Evolutionary conservation across 1,284 basidiomycete genomes (phyloP).

Genomic region (Ceratobasidium sp.): DNA sequence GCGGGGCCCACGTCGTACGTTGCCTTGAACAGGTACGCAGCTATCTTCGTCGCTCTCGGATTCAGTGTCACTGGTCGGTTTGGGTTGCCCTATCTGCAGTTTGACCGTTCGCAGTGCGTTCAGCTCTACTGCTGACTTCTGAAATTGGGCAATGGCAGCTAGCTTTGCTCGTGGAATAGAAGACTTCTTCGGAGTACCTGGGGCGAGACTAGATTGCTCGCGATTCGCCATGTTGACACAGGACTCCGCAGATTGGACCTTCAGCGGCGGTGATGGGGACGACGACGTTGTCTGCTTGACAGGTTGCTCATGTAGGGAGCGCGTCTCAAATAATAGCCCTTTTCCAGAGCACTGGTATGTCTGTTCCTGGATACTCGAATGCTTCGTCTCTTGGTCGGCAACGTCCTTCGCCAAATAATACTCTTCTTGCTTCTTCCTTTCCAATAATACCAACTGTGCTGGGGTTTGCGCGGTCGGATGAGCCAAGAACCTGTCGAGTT

Average conservation of each 20-base stretch:
- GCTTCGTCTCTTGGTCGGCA: neutral
- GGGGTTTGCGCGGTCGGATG: neutral
- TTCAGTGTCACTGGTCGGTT: conserved; percentile 13
- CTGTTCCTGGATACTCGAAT: too few relatives aligned
- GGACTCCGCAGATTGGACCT: too few relatives aligned
- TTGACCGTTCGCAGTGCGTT: conserved; percentile 8
- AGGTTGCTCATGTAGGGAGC: neutral
- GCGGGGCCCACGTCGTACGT: neutral
- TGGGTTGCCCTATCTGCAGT: conserved; percentile 15
- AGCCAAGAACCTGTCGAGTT: neutral
- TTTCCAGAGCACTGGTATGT: neutral
- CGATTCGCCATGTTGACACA: neutral
- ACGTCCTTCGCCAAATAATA: neutral
- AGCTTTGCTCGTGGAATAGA: conserved; percentile 7
- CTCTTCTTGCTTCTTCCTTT: conserved; percentile 1
- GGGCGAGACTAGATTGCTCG: neutral
- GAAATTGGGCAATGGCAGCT: neutral
- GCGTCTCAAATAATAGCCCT: neutral
- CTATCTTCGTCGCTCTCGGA: conserved; percentile 29
- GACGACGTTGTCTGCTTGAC: too few relatives aligned
- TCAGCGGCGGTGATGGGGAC: neutral
- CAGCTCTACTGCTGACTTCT: conserved; percentile 5
- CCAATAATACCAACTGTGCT: neutral
- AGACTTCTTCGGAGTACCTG: neutral
- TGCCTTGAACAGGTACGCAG: neutral